Evolutionary conservation across 495 filamentous ascomycete genomes (phyloP).

Genomic region (Ramalina intermedia): DNA sequence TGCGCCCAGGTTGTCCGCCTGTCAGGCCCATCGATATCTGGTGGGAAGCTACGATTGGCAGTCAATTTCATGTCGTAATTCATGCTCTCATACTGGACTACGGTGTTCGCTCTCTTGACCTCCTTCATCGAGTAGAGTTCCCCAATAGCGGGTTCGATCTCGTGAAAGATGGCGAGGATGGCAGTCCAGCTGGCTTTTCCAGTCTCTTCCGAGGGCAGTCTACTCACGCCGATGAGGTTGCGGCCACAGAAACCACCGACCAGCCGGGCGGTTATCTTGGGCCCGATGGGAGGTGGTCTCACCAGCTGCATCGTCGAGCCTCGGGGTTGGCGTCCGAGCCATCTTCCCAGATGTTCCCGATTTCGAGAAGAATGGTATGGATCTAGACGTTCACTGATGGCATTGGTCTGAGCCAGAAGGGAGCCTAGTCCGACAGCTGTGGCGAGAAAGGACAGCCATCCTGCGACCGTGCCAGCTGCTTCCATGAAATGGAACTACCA

Average conservation of each 20-base stretch:
- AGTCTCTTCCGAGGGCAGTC: conserved; percentile 4
- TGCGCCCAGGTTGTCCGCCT: no score
- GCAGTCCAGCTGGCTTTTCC: conserved; percentile 14
- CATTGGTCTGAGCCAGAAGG: conserved; percentile 17
- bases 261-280: conserved; percentile 15
- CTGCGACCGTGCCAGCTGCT: conserved; percentile 13
- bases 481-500: conserved; percentile 13
- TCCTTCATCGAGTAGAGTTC: no score
- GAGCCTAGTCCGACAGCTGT: conserved; percentile 20
- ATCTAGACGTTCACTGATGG: conserved; percentile 19
- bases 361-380: conserved; percentile 17
- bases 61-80: not conserved
- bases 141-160: not conserved
- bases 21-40: no score
- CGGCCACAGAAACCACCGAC: conserved; percentile 14
- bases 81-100: not conserved
- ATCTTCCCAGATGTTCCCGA: conserved; percentile 16
- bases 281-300: conserved; percentile 18
- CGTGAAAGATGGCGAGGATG: conserved; percentile 8
- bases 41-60: no score
- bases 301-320: conserved; percentile 11
- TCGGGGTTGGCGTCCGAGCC: conserved; percentile 15
- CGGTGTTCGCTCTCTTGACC: no score
- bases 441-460: conserved; percentile 20
- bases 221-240: conserved; percentile 9